Conservation (phyloP, 1,284 basidiomycete genomes). For the Sanghuangporus baumii region DNA sequence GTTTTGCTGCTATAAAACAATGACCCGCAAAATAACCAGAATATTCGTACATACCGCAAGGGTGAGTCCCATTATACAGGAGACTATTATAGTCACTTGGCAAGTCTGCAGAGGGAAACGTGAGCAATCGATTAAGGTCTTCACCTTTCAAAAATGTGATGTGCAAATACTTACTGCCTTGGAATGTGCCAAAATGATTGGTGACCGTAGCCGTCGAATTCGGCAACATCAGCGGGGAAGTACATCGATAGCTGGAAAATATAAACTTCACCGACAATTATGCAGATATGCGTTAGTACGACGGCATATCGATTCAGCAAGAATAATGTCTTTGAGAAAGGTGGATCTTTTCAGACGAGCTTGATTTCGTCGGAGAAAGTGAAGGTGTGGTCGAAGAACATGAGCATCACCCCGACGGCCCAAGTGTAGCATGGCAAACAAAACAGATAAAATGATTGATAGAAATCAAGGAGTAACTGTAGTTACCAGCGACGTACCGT, state of each 20-base stretch:
- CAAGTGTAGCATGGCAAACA: constrained; percentile 11
- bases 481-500: constrained; percentile 11
- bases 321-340: constrained; percentile 19
- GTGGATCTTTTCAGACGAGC: constrained; percentile 20
- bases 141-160: background rate
- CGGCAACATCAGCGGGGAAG: no score
- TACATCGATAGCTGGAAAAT: background rate
- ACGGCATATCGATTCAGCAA: constrained; percentile 21
- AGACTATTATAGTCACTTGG: background rate
- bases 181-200: background rate
- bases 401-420: constrained; percentile 20
- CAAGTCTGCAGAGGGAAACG: background rate
- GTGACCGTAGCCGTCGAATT: background rate
- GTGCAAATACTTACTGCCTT: background rate
- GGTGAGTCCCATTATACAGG: constrained; percentile 2
- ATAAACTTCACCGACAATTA: constrained; percentile 5
- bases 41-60: constrained; percentile 5
- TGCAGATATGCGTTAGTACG: constrained; percentile 3
- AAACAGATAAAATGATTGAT: background rate
- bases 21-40: constrained; percentile 15
- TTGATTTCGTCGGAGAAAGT: constrained; percentile 24
- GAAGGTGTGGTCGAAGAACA: constrained; percentile 24
- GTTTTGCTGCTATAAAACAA: constrained; percentile 12
- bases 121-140: background rate
- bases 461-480: background rate